These are phyloP conservation scores for Penicillium sp. DNA, from an alignment of 2,329 filamentous ascomycete species.

Conservation along the genomic window DNA sequence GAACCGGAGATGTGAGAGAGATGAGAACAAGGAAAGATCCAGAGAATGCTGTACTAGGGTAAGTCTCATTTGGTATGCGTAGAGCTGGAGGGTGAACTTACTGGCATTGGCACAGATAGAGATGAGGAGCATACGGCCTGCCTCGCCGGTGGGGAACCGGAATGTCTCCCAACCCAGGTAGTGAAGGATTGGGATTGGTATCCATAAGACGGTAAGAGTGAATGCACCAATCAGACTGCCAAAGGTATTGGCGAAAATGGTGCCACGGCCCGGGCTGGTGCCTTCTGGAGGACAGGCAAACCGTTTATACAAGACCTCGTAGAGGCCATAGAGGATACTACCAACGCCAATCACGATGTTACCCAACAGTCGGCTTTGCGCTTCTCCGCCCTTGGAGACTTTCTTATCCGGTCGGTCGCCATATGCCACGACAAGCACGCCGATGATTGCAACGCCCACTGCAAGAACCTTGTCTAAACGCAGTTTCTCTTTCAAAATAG, in stretches of 20 bases:
- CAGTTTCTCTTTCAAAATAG: slow-evolving; percentile 79
- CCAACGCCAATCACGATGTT: slow-evolving; percentile 91
- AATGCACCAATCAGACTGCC: slow-evolving; percentile 84
- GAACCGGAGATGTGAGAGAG: slow-evolving; percentile 84
- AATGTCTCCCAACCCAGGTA: slow-evolving; percentile 76
- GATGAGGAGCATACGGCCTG: slow-evolving; percentile 75
- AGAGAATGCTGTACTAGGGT: slow-evolving; percentile 63
- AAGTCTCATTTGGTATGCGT: neutral
- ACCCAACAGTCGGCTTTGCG: slow-evolving; percentile 70
- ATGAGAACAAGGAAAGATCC: slow-evolving; percentile 93
- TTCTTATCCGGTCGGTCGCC: slow-evolving; percentile 68
- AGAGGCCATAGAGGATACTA: slow-evolving; percentile 90
- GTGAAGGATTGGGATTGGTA: slow-evolving; percentile 84
- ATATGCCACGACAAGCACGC: slow-evolving; percentile 93
- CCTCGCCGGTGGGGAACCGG: slow-evolving; percentile 72
- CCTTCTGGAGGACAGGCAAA: slow-evolving; percentile 91
- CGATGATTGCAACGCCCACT: slow-evolving; percentile 80
- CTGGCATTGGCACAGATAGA: slow-evolving; percentile 83
- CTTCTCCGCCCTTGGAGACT: slow-evolving; percentile 45
- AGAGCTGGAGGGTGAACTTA: slow-evolving; percentile 38
- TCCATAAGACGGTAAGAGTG: slow-evolving; percentile 84
- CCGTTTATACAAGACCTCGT: slow-evolving; percentile 95
- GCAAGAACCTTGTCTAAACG: slow-evolving; percentile 82
- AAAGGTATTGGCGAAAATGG: slow-evolving; percentile 93
- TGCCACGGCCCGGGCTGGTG: slow-evolving; percentile 77